Conservation (phyloP, 331 rosid genomes). For the Stylosanthes scabra region DNA sequence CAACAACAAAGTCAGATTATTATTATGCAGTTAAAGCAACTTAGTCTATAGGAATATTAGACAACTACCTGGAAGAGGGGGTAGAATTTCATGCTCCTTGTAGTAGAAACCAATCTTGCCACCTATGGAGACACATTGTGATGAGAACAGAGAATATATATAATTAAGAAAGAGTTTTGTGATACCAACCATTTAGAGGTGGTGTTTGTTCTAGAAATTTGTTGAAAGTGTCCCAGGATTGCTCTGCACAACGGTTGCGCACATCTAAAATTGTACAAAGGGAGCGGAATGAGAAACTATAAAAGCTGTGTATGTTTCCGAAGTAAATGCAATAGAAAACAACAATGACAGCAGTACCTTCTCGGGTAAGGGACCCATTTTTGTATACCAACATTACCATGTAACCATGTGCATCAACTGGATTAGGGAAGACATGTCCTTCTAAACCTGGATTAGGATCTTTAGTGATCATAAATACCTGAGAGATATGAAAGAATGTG, state of each 20-base stretch:
- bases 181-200: slow-evolving; percentile 73
- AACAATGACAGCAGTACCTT: slow-evolving; percentile 60
- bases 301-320: background rate
- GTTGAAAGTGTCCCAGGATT: slow-evolving; percentile 85
- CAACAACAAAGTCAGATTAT: background rate
- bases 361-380: slow-evolving; percentile 96
- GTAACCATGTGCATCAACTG: slow-evolving; percentile 83
- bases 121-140: slow-evolving; percentile 47
- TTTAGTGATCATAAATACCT: slow-evolving; percentile 89
- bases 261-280: slow-evolving; percentile 58
- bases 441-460: slow-evolving; percentile 90
- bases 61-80: slow-evolving; percentile 90
- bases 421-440: slow-evolving; percentile 95
- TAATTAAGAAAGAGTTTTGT: slow-evolving; percentile 3
- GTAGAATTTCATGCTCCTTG: slow-evolving; percentile 96
- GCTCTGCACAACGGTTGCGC: slow-evolving; percentile 68
- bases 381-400: slow-evolving; percentile 98
- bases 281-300: slow-evolving; percentile 31
- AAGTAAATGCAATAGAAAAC: slow-evolving; percentile 9
- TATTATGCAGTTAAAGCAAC: slow-evolving; percentile 6
- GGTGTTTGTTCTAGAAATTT: slow-evolving; percentile 71
- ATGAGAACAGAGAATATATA: slow-evolving; percentile 41
- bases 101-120: slow-evolving; percentile 95
- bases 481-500: slow-evolving; percentile 32
- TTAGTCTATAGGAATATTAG: slow-evolving; percentile 29